Conservation (phyloP, 176 grass and related monocot genomes). For the Secale cereale region DNA sequence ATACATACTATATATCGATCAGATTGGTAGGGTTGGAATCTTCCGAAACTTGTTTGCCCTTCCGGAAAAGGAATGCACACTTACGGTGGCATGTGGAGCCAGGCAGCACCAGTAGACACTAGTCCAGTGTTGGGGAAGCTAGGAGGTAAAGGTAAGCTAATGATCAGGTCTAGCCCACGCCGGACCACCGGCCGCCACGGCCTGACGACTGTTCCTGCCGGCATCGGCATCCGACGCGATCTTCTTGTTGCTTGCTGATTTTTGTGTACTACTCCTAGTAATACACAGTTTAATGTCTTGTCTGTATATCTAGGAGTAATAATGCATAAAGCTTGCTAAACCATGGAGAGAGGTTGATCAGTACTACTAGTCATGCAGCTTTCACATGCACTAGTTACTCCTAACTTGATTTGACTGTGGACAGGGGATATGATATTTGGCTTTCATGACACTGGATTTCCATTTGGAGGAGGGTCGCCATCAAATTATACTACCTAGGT, state of each 20-base stretch:
- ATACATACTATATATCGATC: background rate
- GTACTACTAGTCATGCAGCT: background rate
- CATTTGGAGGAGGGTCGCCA: slow-evolving; percentile 56
- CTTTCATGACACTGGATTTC: slow-evolving; percentile 33
- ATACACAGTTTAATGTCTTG: too few relatives aligned
- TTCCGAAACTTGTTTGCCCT: background rate
- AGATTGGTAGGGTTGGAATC: slow-evolving; percentile 8
- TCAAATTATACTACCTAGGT: slow-evolving; percentile 48
- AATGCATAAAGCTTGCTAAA: background rate
- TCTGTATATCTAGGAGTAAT: background rate
- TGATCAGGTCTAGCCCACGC: slow-evolving; percentile 62
- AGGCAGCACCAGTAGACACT: background rate
- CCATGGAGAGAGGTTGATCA: background rate
- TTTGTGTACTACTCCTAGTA: background rate
- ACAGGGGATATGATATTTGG: slow-evolving; percentile 14
- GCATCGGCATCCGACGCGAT: background rate
- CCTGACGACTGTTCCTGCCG: slow-evolving; percentile 25
- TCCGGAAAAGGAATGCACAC: background rate
- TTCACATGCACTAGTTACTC: background rate
- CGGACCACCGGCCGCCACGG: slow-evolving; percentile 42
- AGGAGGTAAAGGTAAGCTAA: slow-evolving; percentile 23
- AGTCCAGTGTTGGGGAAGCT: slow-evolving; percentile 22
- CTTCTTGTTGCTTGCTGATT: slow-evolving; percentile 8
- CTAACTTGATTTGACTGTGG: background rate
- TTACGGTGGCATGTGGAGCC: slow-evolving; percentile 1